phyloP scores from a whole-genome alignment of 352 stramenopile species.

The Phytophthora pseudosyringae region DNA sequence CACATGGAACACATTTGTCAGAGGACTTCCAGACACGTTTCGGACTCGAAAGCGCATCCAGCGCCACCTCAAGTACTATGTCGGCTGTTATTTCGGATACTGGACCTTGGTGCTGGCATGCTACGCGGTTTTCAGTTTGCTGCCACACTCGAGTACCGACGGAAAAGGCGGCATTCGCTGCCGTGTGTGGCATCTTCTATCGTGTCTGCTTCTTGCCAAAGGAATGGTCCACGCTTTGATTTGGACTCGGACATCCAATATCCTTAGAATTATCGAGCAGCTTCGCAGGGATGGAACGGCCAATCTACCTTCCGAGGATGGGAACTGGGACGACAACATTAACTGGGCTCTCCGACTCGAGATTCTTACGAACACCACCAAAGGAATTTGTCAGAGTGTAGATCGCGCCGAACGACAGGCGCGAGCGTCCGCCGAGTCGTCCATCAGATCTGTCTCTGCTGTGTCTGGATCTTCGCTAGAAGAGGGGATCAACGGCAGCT shows the following conservation, averaged over 20 bases:
- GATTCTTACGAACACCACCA: conserved; percentile 87
- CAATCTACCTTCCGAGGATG: conserved; percentile 58
- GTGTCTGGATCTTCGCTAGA: conserved; percentile 28
- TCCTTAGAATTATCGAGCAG: conserved; percentile 76
- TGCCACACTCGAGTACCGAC: conserved; percentile 38
- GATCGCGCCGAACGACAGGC: conserved; percentile 71
- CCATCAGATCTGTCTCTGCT: conserved; percentile 25
- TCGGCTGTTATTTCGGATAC: conserved; percentile 88
- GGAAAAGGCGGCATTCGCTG: conserved; percentile 50
- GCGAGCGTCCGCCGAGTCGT: conserved; percentile 42
- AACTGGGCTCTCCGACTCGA: conserved; percentile 89
- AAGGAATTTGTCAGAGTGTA: conserved; percentile 83
- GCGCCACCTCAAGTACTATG: conserved; percentile 87
- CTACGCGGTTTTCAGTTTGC: conserved; percentile 72
- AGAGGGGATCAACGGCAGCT: conserved; percentile 18
- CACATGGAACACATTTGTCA: conserved; percentile 83
- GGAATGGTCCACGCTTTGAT: conserved; percentile 85
- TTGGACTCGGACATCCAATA: conserved; percentile 86
- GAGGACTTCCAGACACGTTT: conserved; percentile 80
- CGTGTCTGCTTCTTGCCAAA: conserved; percentile 73
- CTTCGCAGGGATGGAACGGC: conserved; percentile 65
- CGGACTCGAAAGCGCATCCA: conserved; percentile 77
- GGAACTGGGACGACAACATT: conserved; percentile 66
- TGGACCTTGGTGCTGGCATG: conserved; percentile 80
- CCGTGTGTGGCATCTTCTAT: conserved; percentile 76